Percentiles rank a stretch among this genome's conserved stretches.
phyloP scores from a whole-genome alignment of 306 rosid genomes.

The Gastrolobium villosum region DNA sequence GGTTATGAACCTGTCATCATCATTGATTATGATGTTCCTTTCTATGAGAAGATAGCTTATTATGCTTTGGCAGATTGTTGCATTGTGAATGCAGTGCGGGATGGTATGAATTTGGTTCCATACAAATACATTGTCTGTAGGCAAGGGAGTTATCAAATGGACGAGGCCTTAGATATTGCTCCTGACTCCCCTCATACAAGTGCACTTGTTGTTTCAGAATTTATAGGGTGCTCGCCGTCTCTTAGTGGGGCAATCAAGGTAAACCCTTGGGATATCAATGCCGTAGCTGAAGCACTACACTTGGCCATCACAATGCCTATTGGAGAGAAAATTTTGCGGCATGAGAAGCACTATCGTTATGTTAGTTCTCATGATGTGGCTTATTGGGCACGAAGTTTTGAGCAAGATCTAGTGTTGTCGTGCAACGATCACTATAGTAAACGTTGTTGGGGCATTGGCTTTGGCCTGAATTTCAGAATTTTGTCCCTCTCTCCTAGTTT shows the following conservation, averaged over 20 bases:
- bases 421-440: slow-evolving; percentile 78
- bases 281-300: slow-evolving; percentile 81
- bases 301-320: slow-evolving; percentile 67
- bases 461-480: slow-evolving; percentile 78
- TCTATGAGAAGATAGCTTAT: slow-evolving; percentile 80
- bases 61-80: slow-evolving; percentile 86
- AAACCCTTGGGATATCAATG: slow-evolving; percentile 83
- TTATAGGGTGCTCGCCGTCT: slow-evolving; percentile 91
- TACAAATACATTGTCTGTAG: slow-evolving; percentile 79
- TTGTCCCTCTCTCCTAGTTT: slow-evolving; percentile 89
- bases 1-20: slow-evolving; percentile 79
- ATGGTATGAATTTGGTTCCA: slow-evolving; percentile 89
- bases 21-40: slow-evolving; percentile 65
- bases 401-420: slow-evolving; percentile 74
- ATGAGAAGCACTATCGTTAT: slow-evolving; percentile 82
- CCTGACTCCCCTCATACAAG: slow-evolving; percentile 62
- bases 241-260: slow-evolving; percentile 94
- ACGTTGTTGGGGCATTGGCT: slow-evolving; percentile 83
- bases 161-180: slow-evolving; percentile 55
- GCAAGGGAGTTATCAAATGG: slow-evolving; percentile 74
- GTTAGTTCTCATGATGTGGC: slow-evolving; percentile 89
- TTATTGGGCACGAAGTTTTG: slow-evolving; percentile 79
- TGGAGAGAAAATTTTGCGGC: slow-evolving; percentile 73
- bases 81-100: slow-evolving; percentile 84
- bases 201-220: slow-evolving; percentile 85